Conservation (phyloP, 768 basidiomycete genomes). For the Agaricus blazei region DNA sequence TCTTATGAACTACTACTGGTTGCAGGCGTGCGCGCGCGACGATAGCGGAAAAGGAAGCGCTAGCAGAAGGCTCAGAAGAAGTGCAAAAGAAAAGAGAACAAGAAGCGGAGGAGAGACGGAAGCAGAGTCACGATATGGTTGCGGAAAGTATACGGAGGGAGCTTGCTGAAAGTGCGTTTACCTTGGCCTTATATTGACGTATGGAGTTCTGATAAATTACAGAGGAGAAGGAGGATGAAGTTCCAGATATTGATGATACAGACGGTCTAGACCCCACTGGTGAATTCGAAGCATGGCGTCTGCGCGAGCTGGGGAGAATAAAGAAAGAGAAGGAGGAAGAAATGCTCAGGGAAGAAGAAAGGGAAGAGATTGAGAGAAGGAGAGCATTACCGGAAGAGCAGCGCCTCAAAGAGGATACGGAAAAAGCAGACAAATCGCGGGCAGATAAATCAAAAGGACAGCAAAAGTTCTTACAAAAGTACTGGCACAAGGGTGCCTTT, state of each 20-base stretch:
- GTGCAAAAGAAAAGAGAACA: slow-evolving; percentile 60
- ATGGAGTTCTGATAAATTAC: slow-evolving; percentile 2
- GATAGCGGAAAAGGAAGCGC: slow-evolving; percentile 60
- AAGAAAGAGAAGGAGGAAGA: slow-evolving; percentile 93
- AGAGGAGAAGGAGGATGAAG: slow-evolving; percentile 86
- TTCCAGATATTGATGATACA: slow-evolving; percentile 91
- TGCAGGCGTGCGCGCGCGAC: slow-evolving; percentile 72
- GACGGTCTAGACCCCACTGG: slow-evolving; percentile 85
- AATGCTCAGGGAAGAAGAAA: slow-evolving; percentile 73
- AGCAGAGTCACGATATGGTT: slow-evolving; percentile 88
- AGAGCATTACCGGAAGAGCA: slow-evolving; percentile 92
- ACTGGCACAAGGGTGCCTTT: slow-evolving; percentile 99
- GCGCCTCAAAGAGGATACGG: slow-evolving; percentile 87
- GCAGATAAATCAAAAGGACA: slow-evolving; percentile 89
- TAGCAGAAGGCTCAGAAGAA: slow-evolving; percentile 75
- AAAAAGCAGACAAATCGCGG: slow-evolving; percentile 74
- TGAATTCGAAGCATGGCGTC: slow-evolving; percentile 96
- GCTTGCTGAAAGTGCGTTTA: slow-evolving; percentile 77
- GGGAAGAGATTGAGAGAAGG: slow-evolving; percentile 87
- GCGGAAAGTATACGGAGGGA: slow-evolving; percentile 92
- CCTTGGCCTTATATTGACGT: background rate
- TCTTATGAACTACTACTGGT: slow-evolving; percentile 8
- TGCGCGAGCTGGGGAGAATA: slow-evolving; percentile 90
- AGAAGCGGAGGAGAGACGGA: slow-evolving; percentile 77
- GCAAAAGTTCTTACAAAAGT: slow-evolving; percentile 94